phyloP scores from a whole-genome alignment of 2,329 filamentous ascomycete genomes.

The Colletotrichum sp. region DNA sequence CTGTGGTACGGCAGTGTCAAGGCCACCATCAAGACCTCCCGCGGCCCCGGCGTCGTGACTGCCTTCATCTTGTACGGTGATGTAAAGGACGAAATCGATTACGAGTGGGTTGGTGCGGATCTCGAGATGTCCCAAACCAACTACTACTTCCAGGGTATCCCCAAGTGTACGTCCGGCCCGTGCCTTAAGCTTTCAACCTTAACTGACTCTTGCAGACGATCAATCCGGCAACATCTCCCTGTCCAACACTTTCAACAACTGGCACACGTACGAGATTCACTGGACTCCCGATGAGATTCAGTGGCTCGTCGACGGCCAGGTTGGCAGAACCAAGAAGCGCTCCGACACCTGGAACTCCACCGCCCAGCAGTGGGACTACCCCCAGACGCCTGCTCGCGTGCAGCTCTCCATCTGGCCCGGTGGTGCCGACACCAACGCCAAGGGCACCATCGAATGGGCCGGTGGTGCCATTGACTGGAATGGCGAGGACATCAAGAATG shows the following conservation, averaged over 20 bases:
- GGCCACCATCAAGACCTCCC: constrained; percentile 82
- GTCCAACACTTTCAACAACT: constrained; percentile 76
- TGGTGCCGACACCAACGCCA: constrained; percentile 76
- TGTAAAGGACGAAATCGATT: constrained; percentile 98
- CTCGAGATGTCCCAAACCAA: constrained; percentile 85
- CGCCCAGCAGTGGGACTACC: constrained; percentile 81
- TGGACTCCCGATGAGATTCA: constrained; percentile 88
- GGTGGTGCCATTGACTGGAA: constrained; percentile 91
- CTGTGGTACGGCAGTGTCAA: constrained; percentile 97
- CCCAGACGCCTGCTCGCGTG: constrained; percentile 88
- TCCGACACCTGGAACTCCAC: constrained; percentile 87
- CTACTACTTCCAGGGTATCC: constrained; percentile 95
- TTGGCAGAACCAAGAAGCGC: constrained; percentile 76
- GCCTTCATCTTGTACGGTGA: constrained; percentile 96
- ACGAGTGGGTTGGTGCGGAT: constrained; percentile 88
- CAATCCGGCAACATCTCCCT: constrained; percentile 76
- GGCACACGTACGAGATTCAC: constrained; percentile 90
- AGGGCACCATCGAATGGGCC: constrained; percentile 90
- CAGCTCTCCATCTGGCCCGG: constrained; percentile 97
- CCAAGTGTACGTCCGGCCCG: constrained; percentile 71
- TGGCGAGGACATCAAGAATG: constrained; percentile 76
- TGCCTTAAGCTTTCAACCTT: constrained; percentile 7
- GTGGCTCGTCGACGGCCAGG: constrained; percentile 85
- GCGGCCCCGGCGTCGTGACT: constrained; percentile 89
- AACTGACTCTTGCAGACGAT: constrained; percentile 59